Conservation (phyloP, 129 eudicot genomes). For the Chrysanthemum makinoi region DNA sequence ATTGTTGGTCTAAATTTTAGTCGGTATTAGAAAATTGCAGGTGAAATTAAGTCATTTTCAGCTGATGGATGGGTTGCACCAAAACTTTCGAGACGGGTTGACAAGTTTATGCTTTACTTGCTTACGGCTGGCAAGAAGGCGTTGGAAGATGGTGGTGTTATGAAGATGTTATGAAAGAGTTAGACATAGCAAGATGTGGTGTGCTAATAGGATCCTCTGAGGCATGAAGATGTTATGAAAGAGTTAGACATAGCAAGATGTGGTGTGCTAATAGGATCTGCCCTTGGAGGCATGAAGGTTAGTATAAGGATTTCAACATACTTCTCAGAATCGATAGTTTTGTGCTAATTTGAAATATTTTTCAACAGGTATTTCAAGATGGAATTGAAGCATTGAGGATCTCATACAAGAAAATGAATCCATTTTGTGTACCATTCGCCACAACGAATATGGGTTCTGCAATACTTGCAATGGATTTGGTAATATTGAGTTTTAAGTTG, state of each 20-base stretch:
- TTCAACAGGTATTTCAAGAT: too few relatives aligned
- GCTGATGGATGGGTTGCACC: slow-evolving; percentile 50
- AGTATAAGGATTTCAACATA: neutral
- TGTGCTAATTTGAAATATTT: neutral
- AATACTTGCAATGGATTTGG: neutral
- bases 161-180: slow-evolving; percentile 36
- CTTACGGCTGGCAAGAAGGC: slow-evolving; percentile 47
- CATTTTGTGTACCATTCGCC: too few relatives aligned
- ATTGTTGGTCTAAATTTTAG: slow-evolving; percentile 1
- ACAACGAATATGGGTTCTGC: neutral
- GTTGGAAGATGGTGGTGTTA: slow-evolving; percentile 47
- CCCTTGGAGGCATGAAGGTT: slow-evolving; percentile 45
- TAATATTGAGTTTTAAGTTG: too few relatives aligned
- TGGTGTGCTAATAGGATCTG: slow-evolving; percentile 47
- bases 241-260: slow-evolving; percentile 38
- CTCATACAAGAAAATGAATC: too few relatives aligned
- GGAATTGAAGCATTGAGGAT: too few relatives aligned
- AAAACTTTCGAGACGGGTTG: slow-evolving; percentile 41
- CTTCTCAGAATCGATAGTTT: neutral
- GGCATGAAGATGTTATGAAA: slow-evolving; percentile 32
- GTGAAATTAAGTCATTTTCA: slow-evolving; percentile 39
- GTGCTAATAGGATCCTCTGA: slow-evolving; percentile 47
- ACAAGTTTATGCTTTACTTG: slow-evolving; percentile 43
- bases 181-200: slow-evolving; percentile 41
- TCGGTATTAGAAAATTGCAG: slow-evolving; percentile 35